Evolutionary conservation across 1,284 basidiomycete genomes (phyloP).

Genomic region (Ganoderma lucidum): DNA sequence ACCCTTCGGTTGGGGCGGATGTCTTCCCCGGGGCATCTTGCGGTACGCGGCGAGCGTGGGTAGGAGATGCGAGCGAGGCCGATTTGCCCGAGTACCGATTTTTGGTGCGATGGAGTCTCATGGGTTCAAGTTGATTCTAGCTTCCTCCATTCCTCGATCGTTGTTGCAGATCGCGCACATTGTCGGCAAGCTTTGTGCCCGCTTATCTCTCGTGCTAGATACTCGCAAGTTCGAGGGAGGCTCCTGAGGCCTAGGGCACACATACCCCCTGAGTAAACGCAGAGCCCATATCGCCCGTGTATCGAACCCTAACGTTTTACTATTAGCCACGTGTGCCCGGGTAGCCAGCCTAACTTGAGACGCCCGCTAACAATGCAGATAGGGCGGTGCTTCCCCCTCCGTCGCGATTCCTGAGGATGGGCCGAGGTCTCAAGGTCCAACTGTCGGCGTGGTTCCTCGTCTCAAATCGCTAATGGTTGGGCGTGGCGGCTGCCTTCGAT

Average conservation of each 20-base stretch:
- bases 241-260: neutral
- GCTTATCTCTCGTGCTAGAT: neutral
- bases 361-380: neutral
- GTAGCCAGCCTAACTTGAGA: neutral
- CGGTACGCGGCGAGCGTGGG: neutral
- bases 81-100: conserved; percentile 5
- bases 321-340: neutral
- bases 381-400: neutral
- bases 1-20: neutral
- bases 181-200: neutral
- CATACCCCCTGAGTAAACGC: neutral
- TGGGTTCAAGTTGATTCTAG: neutral
- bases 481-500: neutral
- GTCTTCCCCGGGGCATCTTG: neutral
- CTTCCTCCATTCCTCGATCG: conserved; percentile 5
- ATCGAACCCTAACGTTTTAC: neutral
- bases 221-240: conserved; percentile 1
- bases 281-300: neutral
- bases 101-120: neutral
- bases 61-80: neutral
- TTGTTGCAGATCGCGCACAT: neutral
- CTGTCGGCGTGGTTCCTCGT: too few species aligned
- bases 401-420: neutral
- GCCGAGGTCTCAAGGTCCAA: too few species aligned
- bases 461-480: neutral